Percentiles rank a stretch among this genome's conserved stretches.
phyloP scores from a whole-genome alignment of 2,329 filamentous ascomycete genomes.

The Fusarium sp. region DNA sequence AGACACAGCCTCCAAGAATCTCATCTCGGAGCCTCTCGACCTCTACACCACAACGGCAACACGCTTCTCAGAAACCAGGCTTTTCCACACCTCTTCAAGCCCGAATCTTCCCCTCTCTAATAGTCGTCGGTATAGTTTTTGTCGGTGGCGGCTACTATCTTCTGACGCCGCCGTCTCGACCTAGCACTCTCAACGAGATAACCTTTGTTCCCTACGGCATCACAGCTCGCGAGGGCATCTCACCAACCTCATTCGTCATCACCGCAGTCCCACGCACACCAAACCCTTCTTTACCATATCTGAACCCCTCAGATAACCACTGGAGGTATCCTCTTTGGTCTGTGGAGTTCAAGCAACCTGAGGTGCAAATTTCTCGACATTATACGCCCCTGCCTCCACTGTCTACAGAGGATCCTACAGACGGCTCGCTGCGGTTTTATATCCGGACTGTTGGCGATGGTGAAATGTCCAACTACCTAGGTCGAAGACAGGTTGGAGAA shows the following conservation, averaged over 20 bases:
- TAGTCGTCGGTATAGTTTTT: conserved; percentile 38
- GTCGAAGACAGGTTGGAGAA: conserved; percentile 68
- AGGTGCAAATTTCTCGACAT: conserved; percentile 88
- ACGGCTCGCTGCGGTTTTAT: conserved; percentile 71
- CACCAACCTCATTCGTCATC: conserved; percentile 75
- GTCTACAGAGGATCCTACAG: conserved; percentile 41
- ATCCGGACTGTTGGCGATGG: conserved; percentile 82
- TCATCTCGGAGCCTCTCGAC: neutral
- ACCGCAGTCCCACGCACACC: conserved; percentile 61
- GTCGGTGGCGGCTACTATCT: conserved; percentile 42
- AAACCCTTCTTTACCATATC: conserved; percentile 43
- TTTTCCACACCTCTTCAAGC: conserved; percentile 58
- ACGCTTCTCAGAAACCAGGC: conserved; percentile 20
- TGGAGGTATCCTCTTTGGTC: conserved; percentile 76
- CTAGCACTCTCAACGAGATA: conserved; percentile 61
- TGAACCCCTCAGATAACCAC: conserved; percentile 26
- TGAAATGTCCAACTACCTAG: conserved; percentile 86
- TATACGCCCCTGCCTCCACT: conserved; percentile 85
- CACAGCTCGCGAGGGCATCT: conserved; percentile 68
- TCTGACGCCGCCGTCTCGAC: conserved; percentile 34
- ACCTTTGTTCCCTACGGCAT: conserved; percentile 75
- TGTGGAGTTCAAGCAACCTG: conserved; percentile 93
- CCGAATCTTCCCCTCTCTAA: conserved; percentile 34
- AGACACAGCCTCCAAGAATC: neutral
- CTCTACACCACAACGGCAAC: neutral